Evolutionary conservation across 345 rosid species (phyloP), one percentile per base, ranked within the genome.

Genomic region (Laguncularia racemosa): DNA sequence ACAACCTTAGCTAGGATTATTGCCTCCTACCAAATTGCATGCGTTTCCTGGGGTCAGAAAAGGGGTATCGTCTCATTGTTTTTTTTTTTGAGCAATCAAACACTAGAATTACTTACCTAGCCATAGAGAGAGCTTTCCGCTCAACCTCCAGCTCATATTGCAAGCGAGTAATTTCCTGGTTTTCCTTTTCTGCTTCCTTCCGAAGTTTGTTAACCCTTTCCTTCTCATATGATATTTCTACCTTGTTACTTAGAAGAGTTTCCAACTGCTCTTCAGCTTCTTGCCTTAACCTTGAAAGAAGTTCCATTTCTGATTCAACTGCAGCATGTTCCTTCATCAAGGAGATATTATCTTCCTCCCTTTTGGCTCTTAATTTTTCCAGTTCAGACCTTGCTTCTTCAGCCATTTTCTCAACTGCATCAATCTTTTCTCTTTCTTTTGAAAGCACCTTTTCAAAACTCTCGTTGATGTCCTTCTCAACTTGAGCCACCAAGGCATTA

Each of bases 91-190:
- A 10, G 5, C 7, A 33, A 33, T 33, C 11, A 33, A 33, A 33
- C 40, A 33, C 11, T 6, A 3, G 5, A 14, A 54, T 20, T 44
- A 46, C 45, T 66, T 53, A 67, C 98, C 96, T 87, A 74, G 97
- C 99, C 81, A 82, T 76, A 23, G 91, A 76, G 73, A 89, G 71
- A 68, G 97, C 89, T 70, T 83, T 89, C 53, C 85, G 76, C 73
- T 89, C 97, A 51, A 85, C 86, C 64, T 87, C 83, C 57, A 93
- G 80, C 58, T 93, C 97, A 49, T 83, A 70, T 53, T 87, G 96
- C 61, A 89, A 73, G 56, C 81, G 74, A 47, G 80, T 52, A 40
- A 87, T 82, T 76, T 83, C 86, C 66, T 80, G 83, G 73, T 69
- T 93, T 68, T 89, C 95, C 48, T 59, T 73, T 68, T 86, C 97